Conservation (phyloP, 2,329 filamentous ascomycete species). For the Acephala macrosclerotiorum region DNA sequence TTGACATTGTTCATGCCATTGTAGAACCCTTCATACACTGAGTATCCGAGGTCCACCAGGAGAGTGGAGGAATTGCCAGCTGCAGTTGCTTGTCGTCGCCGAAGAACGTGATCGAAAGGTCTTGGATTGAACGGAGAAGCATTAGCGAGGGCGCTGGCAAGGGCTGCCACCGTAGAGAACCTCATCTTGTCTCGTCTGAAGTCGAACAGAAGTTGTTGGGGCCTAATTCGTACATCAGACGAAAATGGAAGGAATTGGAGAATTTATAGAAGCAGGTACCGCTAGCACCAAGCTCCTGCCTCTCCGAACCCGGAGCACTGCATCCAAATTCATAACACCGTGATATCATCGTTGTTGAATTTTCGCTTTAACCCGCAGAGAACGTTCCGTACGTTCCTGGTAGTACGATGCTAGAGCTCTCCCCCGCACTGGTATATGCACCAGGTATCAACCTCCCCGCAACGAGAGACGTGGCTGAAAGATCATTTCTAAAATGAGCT, state of each 20-base stretch:
- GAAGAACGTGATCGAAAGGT: conserved; percentile 13
- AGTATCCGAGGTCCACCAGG: conserved; percentile 24
- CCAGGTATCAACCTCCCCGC: background rate
- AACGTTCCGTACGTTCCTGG: background rate
- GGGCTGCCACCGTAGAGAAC: background rate
- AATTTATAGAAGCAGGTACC: background rate
- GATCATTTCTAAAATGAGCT: background rate
- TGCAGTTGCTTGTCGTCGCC: conserved; percentile 3
- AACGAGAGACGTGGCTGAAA: background rate
- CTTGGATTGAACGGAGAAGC: conserved; percentile 12
- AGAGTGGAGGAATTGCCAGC: background rate
- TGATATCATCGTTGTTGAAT: background rate
- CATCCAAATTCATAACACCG: background rate
- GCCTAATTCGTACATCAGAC: background rate
- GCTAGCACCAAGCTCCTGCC: background rate
- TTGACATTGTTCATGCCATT: conserved; percentile 12
- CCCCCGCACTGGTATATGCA: background rate
- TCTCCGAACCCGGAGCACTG: background rate
- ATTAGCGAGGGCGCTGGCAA: background rate
- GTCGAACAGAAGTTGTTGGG: background rate
- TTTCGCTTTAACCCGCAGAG: conserved; percentile 1
- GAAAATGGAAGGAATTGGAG: background rate
- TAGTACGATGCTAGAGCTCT: conserved; percentile 5
- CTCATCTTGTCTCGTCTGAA: background rate
- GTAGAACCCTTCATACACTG: conserved; percentile 20